Evolutionary conservation across 345 rosid genomes (phyloP).

Genomic region (Rhizophora mangle): DNA sequence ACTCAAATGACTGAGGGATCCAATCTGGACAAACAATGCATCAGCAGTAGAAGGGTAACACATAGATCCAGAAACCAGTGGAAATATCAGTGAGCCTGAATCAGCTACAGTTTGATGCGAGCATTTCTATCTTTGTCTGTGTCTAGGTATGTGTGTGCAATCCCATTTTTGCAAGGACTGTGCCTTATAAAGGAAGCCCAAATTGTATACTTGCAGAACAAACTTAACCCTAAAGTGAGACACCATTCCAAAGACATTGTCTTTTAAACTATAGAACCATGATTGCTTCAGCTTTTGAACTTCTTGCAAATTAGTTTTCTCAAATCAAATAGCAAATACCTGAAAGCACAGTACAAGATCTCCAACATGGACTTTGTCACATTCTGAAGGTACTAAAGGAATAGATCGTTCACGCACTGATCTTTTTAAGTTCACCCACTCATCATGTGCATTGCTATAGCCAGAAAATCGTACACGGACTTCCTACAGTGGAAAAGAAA

Average conservation of each 20-base stretch:
- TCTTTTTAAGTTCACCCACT: slow-evolving; percentile 70
- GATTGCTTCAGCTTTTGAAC: not conserved
- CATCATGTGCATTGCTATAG: slow-evolving; percentile 59
- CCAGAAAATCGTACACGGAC: slow-evolving; percentile 83
- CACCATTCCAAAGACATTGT: not conserved
- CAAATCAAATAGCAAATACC: slow-evolving; percentile 36
- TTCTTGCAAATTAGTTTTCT: not conserved
- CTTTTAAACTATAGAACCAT: not conserved
- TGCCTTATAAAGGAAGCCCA: no score
- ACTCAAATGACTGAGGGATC: no score
- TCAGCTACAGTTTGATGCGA: no score
- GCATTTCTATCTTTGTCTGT: no score
- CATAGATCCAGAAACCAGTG: no score
- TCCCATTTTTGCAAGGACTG: no score
- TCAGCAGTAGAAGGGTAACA: no score
- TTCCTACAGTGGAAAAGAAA: slow-evolving; percentile 46
- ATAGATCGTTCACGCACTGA: slow-evolving; percentile 71
- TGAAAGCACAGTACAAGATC: slow-evolving; percentile 75
- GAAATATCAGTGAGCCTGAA: no score
- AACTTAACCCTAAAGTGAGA: no score
- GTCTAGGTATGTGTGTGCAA: no score
- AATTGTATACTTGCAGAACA: no score
- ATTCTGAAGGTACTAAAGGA: slow-evolving; percentile 80
- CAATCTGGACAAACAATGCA: no score
- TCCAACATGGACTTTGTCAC: slow-evolving; percentile 53